phyloP scores from a whole-genome alignment of 75 land plant species.

The Isoetes taiwanensis region DNA sequence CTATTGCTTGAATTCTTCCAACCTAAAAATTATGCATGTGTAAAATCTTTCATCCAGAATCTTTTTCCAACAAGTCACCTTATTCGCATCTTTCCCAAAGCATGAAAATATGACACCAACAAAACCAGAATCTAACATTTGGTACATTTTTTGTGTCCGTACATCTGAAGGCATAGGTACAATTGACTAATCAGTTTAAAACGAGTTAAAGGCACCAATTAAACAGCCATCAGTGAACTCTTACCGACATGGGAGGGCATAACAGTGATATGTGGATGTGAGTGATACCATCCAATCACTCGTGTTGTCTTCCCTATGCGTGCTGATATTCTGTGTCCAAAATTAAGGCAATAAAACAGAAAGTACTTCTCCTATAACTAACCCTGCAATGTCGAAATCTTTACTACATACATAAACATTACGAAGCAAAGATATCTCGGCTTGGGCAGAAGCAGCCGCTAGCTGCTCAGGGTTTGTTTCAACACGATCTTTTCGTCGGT shows the following conservation, averaged over 20 bases:
- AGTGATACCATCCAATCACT: slow-evolving; percentile 98
- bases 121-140: slow-evolving; percentile 80
- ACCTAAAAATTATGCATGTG: slow-evolving; percentile 30
- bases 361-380: no score
- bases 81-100: slow-evolving; percentile 70
- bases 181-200: neutral
- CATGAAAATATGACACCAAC: slow-evolving; percentile 94
- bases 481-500: slow-evolving; percentile 85
- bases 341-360: slow-evolving; percentile 21
- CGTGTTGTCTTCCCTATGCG: slow-evolving; percentile 63
- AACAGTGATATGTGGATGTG: slow-evolving; percentile 95
- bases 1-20: slow-evolving; percentile 87
- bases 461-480: slow-evolving; percentile 95
- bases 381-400: no score
- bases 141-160: slow-evolving; percentile 85
- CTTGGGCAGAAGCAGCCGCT: slow-evolving; percentile 87
- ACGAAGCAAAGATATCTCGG: slow-evolving; percentile 65
- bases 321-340: slow-evolving; percentile 49
- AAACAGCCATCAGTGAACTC: slow-evolving; percentile 7
- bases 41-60: neutral
- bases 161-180: slow-evolving; percentile 45
- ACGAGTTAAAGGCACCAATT: neutral
- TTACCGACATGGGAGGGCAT: slow-evolving; percentile 95
- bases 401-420: no score
- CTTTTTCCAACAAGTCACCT: slow-evolving; percentile 24